phyloP scores from a whole-genome alignment of 2,329 filamentous ascomycete genomes.

The Clarireedia hainanense region DNA sequence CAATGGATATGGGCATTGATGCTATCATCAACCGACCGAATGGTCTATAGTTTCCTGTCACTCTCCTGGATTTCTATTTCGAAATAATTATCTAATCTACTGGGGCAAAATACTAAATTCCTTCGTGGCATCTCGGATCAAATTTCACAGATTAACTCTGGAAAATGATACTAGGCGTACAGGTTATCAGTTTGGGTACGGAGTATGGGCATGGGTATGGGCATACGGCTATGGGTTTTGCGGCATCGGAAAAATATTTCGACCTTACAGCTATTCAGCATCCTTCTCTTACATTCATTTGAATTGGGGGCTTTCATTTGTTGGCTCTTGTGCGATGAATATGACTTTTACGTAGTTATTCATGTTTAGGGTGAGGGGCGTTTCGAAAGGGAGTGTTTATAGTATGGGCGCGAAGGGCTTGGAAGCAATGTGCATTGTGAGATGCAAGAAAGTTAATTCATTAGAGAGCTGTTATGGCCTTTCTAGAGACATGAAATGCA shows the following conservation, averaged over 20 bases:
- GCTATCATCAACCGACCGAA: constrained; percentile 47
- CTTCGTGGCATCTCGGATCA: neutral
- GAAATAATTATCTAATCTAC: neutral
- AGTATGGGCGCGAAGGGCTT: neutral
- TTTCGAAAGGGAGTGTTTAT: neutral
- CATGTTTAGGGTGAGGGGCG: neutral
- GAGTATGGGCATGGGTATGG: neutral
- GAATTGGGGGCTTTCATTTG: neutral
- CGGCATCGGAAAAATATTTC: too few relatives aligned
- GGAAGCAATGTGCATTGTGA: neutral
- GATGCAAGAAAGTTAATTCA: neutral
- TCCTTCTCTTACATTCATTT: constrained; percentile 3
- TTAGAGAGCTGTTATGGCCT: neutral
- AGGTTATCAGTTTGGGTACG: neutral
- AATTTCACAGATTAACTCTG: neutral
- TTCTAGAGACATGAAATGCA: neutral
- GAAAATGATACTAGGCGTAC: constrained; percentile 1
- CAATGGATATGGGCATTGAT: constrained; percentile 54
- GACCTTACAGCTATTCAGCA: too few relatives aligned
- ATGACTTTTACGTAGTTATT: constrained; percentile 6
- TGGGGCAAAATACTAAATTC: neutral
- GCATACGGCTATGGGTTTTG: too few relatives aligned
- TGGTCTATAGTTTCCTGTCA: constrained; percentile 2
- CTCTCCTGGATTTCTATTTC: neutral
- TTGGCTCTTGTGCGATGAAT: neutral